Evolutionary conservation across 495 filamentous ascomycete species (phyloP).

Genomic region (Penicillium maclennaniae): DNA sequence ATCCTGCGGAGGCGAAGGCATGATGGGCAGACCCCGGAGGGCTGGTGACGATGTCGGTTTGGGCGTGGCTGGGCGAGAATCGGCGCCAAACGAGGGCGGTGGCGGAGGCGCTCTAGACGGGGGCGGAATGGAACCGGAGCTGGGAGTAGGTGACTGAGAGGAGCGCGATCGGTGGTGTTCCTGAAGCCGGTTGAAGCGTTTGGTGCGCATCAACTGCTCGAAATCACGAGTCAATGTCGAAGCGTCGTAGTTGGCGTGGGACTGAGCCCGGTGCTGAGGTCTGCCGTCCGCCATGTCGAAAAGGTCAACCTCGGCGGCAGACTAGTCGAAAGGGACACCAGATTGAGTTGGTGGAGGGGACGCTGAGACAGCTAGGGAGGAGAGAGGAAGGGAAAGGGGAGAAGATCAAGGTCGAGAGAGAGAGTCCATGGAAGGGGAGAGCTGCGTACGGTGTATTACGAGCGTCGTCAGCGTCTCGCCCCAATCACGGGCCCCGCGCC

Average conservation of each 20-base stretch:
- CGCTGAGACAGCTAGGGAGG: constrained; percentile 3
- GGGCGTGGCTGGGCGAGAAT: constrained; percentile 38
- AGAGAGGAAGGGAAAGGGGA: constrained; percentile 6
- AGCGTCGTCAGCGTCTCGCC: constrained; percentile 47
- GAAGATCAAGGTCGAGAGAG: constrained; percentile 5
- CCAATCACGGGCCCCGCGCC: constrained; percentile 42
- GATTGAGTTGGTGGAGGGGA: constrained; percentile 15
- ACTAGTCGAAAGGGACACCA: constrained; percentile 20
- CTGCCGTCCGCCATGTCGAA: constrained; percentile 41
- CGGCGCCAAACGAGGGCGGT: constrained; percentile 31
- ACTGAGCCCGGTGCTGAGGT: constrained; percentile 30
- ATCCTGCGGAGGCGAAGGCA: constrained; percentile 77
- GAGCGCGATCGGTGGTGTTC: constrained; percentile 54
- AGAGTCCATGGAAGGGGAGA: constrained; percentile 8
- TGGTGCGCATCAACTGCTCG: constrained; percentile 71
- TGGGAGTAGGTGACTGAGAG: constrained; percentile 41
- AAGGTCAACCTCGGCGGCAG: constrained; percentile 25
- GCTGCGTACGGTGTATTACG: constrained; percentile 23
- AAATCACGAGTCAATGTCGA: constrained; percentile 60
- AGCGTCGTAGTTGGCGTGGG: constrained; percentile 37
- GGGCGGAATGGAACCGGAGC: constrained; percentile 35
- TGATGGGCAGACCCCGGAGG: constrained; percentile 69
- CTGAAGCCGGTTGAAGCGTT: constrained; percentile 70
- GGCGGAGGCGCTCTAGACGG: constrained; percentile 41
- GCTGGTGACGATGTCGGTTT: constrained; percentile 50